phyloP scores from a whole-genome alignment of 208 protist genomes.

The Acanthamoeba sp. region DNA sequence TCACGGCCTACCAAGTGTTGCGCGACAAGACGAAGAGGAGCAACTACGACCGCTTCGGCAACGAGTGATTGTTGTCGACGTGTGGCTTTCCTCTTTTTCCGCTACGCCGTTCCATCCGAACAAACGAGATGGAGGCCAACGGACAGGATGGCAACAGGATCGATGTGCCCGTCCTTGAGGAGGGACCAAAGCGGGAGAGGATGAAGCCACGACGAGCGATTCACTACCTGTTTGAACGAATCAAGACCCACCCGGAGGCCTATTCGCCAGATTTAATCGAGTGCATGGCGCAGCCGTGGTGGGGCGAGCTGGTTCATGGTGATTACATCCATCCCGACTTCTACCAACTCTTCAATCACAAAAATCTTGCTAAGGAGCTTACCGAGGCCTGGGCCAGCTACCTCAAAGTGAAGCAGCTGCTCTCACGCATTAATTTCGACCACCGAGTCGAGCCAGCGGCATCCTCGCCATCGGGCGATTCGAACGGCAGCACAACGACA shows the following conservation, averaged over 20 bases:
- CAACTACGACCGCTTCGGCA: conserved; percentile 7
- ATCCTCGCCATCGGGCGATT: neutral
- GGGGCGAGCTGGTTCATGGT: conserved; percentile 12
- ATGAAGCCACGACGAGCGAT: neutral
- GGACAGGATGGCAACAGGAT: neutral
- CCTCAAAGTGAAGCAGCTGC: conserved; percentile 14
- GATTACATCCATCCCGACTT: conserved; percentile 20
- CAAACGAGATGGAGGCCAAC: neutral
- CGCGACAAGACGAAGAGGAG: conserved; percentile 31
- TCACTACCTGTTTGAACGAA: conserved; percentile 8
- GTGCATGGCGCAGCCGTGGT: conserved; percentile 56
- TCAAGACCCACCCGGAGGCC: conserved; percentile 12
- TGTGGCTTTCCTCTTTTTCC: neutral
- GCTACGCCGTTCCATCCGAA: too few species aligned
- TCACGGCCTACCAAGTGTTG: neutral
- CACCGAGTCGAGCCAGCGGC: neutral
- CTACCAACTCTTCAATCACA: conserved; percentile 59
- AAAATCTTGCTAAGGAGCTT: conserved; percentile 39
- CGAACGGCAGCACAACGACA: neutral
- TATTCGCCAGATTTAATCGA: conserved; percentile 48
- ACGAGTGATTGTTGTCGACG: too few species aligned
- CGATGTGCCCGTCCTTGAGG: neutral
- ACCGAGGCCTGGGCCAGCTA: conserved; percentile 58
- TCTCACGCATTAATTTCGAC: neutral
- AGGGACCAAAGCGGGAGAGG: neutral